Conservation (phyloP, 2,329 filamentous ascomycete genomes). For the Plenodomus lindquistii region DNA sequence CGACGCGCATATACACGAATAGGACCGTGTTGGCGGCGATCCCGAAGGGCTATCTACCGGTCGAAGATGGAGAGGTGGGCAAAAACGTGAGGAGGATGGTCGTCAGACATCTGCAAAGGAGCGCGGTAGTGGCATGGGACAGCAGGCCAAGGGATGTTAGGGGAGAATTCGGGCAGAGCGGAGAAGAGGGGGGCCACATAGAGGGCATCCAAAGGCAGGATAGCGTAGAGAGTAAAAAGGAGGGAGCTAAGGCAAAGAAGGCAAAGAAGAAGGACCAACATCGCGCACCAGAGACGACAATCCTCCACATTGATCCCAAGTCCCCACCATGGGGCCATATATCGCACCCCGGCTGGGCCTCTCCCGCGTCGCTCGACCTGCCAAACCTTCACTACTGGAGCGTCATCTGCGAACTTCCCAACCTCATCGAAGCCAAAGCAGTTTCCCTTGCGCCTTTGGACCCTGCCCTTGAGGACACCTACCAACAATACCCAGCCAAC, state of each 20-base stretch:
- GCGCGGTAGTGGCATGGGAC: constrained; percentile 80
- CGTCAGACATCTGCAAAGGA: constrained; percentile 70
- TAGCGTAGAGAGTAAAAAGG: constrained; percentile 31
- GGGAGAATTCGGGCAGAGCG: constrained; percentile 42
- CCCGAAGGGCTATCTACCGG: constrained; percentile 82
- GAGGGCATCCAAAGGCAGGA: constrained; percentile 16
- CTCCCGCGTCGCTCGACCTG: constrained; percentile 73
- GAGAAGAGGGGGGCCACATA: constrained; percentile 18
- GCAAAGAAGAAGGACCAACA: constrained; percentile 30
- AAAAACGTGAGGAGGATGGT: constrained; percentile 77
- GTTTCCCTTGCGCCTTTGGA: constrained; percentile 76
- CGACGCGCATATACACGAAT: constrained; percentile 83
- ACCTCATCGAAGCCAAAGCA: constrained; percentile 89
- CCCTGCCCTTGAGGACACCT: constrained; percentile 43
- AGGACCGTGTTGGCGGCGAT: constrained; percentile 78
- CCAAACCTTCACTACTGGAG: constrained; percentile 81
- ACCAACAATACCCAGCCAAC: constrained; percentile 25
- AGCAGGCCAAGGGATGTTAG: constrained; percentile 67
- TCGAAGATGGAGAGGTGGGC: constrained; percentile 82
- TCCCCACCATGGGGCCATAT: constrained; percentile 78
- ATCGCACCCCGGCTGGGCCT: constrained; percentile 85
- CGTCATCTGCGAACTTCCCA: constrained; percentile 81
- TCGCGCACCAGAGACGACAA: constrained; percentile 29
- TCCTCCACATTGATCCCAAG: constrained; percentile 46
- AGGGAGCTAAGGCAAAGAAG: constrained; percentile 31